phyloP scores from a whole-genome alignment of 2,329 filamentous ascomycete species.

The Endoconidiophora laricicola region DNA sequence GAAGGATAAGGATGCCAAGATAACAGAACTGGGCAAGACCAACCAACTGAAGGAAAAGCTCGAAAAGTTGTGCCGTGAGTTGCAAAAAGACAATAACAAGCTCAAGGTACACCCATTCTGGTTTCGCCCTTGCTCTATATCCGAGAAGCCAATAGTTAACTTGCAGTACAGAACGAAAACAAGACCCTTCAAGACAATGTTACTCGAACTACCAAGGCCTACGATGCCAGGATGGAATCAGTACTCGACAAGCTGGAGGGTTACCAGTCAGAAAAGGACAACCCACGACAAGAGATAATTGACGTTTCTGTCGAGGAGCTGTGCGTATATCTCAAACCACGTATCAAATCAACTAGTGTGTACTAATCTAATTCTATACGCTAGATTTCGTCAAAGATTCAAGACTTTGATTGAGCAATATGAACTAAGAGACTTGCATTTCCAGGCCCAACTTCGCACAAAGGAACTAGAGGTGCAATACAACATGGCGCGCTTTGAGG shows the following conservation, averaged over 20 bases:
- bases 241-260: conserved; percentile 74
- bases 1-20: conserved; percentile 85
- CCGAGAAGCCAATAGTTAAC: not conserved
- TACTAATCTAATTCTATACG: conserved; percentile 12
- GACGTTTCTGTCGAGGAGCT: conserved; percentile 82
- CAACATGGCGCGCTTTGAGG: conserved; percentile 73
- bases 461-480: conserved; percentile 94
- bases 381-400: conserved; percentile 66
- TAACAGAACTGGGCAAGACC: conserved; percentile 79
- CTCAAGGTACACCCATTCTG: conserved; percentile 53
- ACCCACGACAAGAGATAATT: conserved; percentile 60
- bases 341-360: not conserved
- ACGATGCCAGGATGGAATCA: conserved; percentile 70
- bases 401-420: conserved; percentile 96
- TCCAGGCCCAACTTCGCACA: conserved; percentile 76
- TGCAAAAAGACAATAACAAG: conserved; percentile 95
- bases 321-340: conserved; percentile 32
- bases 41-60: conserved; percentile 87
- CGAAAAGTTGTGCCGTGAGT: conserved; percentile 85
- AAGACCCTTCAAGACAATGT: conserved; percentile 78
- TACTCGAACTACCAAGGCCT: conserved; percentile 62
- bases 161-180: conserved; percentile 57
- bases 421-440: conserved; percentile 86
- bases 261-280: conserved; percentile 73
- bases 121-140: not conserved